Conservation (phyloP, 306 rosid species). For the Cajanus cajan region DNA sequence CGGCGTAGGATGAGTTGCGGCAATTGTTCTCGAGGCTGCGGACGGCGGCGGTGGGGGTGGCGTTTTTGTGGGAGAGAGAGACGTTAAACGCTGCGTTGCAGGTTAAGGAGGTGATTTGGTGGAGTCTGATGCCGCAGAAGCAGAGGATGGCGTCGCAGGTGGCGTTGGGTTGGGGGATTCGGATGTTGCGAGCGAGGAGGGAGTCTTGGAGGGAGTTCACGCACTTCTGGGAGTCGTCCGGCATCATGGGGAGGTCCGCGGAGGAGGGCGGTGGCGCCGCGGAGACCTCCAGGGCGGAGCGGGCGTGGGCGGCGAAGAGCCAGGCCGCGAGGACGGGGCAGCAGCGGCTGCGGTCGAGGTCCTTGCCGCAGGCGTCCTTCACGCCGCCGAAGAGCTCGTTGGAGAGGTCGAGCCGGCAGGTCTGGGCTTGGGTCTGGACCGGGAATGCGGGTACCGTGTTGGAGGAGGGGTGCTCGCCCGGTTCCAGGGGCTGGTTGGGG, state of each 20-base stretch:
- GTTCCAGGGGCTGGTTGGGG: conserved; percentile 60
- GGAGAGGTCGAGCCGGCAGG: conserved; percentile 86
- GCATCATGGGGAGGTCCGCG: conserved; percentile 81
- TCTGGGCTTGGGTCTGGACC: conserved; percentile 57
- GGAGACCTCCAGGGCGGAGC: conserved; percentile 64
- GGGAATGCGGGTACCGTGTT: conserved; percentile 89
- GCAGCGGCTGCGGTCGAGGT: conserved; percentile 94
- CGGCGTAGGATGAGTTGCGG: conserved; percentile 78
- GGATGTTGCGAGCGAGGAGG: conserved; percentile 55
- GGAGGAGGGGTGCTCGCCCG: conserved; percentile 52
- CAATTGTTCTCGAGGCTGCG: conserved; percentile 68
- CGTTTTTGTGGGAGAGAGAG: conserved; percentile 49
- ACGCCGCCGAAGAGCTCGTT: conserved; percentile 98
- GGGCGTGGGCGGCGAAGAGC: conserved; percentile 95
- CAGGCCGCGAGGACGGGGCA: conserved; percentile 97
- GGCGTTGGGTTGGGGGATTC: conserved; percentile 88
- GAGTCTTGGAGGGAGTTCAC: conserved; percentile 87
- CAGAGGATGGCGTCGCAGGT: conserved; percentile 86
- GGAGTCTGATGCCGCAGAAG: conserved; percentile 90
- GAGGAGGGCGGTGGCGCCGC: conserved; percentile 46
- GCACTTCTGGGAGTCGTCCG: conserved; percentile 95
- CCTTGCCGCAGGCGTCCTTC: conserved; percentile 73
- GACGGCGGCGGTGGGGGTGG: conserved; percentile 81
- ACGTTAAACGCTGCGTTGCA: conserved; percentile 87
- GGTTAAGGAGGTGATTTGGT: conserved; percentile 75